Evolutionary conservation across 164 flowering plant genomes (phyloP), one percentile per base, ranked within the genome.

Genomic region (Litsea cubeba): DNA sequence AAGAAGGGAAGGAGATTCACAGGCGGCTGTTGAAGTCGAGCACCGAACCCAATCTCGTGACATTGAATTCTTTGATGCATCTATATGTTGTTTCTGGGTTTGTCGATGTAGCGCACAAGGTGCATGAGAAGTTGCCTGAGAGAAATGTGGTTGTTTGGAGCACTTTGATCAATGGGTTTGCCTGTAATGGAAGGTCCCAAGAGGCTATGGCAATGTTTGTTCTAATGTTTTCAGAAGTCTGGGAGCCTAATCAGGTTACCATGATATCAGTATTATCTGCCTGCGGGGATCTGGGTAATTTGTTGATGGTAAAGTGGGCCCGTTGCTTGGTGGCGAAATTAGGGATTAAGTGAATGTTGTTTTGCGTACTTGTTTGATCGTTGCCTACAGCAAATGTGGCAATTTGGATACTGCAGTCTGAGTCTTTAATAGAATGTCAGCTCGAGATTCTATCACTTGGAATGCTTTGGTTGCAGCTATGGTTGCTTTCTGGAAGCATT

Each of bases 141-240:
- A 71, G 70, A 58, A 76, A 76, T 64, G 54, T 65, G 62, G 68
- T 64, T 49, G 40, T 35, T 64, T 76, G 78, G 74, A 76, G 50
- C 18, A 23, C 26, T 24, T 30, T 71, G 18, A 60, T 70, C 50
- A 62, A 23, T 58, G 68, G 68, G 30, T 62, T 70, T 69, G 77
- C 23, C 35, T 23, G 26, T 20, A 69, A 22, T 70, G 65, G 72
- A 5, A 7, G 22, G 3, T 62, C 54, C 49, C 22, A n/a, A 26
- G 60, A 75, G 35, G 73, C 77, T 10, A 14, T 69, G 50, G 22
- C 17, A 24, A n/a, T 46, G 17, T 75, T 75, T 28, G 1, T 46
- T 32, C 28, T 1, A 8, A 75, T 75, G 62, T 28, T 69, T 60
- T 32, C 11, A 24, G 65, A 68, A 12, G 76, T 15, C 8, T 22